Base-by-base conservation (phyloP, 345 rosid species). In the Linum trigynum region DNA sequence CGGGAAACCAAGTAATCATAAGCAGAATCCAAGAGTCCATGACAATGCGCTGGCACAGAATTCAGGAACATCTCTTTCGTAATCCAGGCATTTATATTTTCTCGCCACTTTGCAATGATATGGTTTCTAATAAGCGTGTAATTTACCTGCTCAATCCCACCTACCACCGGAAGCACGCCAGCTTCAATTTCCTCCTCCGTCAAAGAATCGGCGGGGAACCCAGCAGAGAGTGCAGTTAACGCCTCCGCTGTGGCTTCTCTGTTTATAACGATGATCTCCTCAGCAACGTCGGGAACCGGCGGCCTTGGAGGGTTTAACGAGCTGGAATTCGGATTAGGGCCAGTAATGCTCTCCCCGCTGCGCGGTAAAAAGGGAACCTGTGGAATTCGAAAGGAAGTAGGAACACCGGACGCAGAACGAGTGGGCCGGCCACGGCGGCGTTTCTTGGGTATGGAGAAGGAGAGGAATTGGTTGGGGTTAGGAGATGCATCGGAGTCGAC, bases 61-160 rank as follows among this genome's bases (percentile, higher is more conserved):
- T 82, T 80, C 15, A 76, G 12, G 57, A 90, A 81, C 84, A 88
- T 83, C 67, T 94, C 97, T 71, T 86, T 90, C 0, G 77, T 66
- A 37, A 94, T 77, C 99, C 97, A 94, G 68, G 62, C 67, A 12
- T 88, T 77, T 61, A 81, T 74, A 62, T 86, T 90, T 61, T 88
- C 95, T 16, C 97, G 82, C 97, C 97, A 94, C 64, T 78, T 90
- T 0, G 96, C 70, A 36, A 94, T 88, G 2, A 94, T 86, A 56
- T 90, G 99, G 68, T 94, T 94, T 66, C 99, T 74, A 55, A 90
- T 86, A 38, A 94, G 78, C n/a, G 85, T 94, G 70, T 94, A 94
- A 61, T 94, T 94, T 5, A 90, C 99, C 84, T 94, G 97, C 73
- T 90, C 99, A 12, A 94, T 88, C 23, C 99, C 97, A 0, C 96